These are phyloP conservation scores for Pseudopithomyces chartarum DNA, from an alignment of 2,329 filamentous ascomycete species.

Conservation along the genomic window DNA sequence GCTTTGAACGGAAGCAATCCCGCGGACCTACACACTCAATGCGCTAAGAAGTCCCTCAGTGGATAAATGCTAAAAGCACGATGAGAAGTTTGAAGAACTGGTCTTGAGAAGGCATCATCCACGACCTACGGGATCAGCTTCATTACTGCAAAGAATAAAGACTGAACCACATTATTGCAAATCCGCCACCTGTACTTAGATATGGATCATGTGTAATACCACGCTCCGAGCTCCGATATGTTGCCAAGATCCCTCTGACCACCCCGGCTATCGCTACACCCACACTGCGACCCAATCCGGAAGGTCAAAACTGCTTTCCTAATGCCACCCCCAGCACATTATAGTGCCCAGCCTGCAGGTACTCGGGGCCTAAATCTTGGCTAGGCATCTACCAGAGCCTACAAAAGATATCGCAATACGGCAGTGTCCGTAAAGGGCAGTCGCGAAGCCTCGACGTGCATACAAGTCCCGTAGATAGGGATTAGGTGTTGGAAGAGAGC, in stretches of 20 bases:
- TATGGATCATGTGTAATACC: not conserved
- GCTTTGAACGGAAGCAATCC: not conserved
- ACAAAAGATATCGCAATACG: not conserved
- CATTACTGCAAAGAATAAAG: not conserved
- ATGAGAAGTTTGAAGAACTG: too few species aligned
- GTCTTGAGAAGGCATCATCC: too few species aligned
- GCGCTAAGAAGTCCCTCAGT: too few species aligned
- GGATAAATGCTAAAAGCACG: too few species aligned
- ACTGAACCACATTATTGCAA: not conserved
- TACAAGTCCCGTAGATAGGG: not conserved
- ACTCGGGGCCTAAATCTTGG: conserved; percentile 4
- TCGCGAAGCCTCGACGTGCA: not conserved
- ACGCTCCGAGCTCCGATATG: not conserved
- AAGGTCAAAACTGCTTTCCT: conserved; percentile 7
- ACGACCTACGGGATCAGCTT: too few species aligned
- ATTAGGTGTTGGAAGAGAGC: not conserved
- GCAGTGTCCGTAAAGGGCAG: conserved; percentile 9
- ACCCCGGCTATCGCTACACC: not conserved
- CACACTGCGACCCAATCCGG: conserved; percentile 4
- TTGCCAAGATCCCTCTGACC: not conserved
- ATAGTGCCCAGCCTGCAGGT: conserved; percentile 12
- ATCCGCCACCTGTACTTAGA: too few species aligned
- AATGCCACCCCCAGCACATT: not conserved
- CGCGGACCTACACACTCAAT: not conserved
- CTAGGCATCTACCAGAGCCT: conserved; percentile 4